phyloP scores from a whole-genome alignment of 176 grass and related monocot species.

The Raddia guianensis region DNA sequence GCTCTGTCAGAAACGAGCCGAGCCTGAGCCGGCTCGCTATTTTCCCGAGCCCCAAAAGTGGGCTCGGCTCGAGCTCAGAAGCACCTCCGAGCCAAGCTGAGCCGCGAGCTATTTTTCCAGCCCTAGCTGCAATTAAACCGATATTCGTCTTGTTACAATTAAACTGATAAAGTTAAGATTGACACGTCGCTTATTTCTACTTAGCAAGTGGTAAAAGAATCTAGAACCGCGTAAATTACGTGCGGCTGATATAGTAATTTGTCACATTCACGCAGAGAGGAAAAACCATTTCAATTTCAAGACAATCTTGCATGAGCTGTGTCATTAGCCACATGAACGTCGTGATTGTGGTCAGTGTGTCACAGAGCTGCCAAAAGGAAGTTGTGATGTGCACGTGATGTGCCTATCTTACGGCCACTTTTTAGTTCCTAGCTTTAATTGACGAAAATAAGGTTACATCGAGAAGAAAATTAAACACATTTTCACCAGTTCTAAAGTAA shows the following conservation, averaged over 20 bases:
- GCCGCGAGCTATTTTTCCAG: no score
- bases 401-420: constrained; percentile 2
- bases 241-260: background rate
- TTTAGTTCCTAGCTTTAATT: background rate
- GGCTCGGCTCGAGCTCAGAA: no score
- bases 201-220: constrained; percentile 4
- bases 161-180: background rate
- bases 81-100: no score
- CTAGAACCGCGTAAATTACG: background rate
- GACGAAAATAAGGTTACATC: background rate
- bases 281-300: background rate
- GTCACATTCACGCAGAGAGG: constrained; percentile 11
- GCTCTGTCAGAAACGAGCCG: no score
- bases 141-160: no score
- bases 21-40: no score
- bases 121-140: no score
- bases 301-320: background rate
- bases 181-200: background rate
- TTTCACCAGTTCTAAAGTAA: no score
- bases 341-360: background rate
- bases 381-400: constrained; percentile 1
- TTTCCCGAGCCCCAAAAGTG: no score
- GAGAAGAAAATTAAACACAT: background rate
- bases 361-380: background rate
- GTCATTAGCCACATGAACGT: background rate